Base-by-base conservation (phyloP, 2,329 filamentous ascomycete genomes). In the Penicillium freii region DNA sequence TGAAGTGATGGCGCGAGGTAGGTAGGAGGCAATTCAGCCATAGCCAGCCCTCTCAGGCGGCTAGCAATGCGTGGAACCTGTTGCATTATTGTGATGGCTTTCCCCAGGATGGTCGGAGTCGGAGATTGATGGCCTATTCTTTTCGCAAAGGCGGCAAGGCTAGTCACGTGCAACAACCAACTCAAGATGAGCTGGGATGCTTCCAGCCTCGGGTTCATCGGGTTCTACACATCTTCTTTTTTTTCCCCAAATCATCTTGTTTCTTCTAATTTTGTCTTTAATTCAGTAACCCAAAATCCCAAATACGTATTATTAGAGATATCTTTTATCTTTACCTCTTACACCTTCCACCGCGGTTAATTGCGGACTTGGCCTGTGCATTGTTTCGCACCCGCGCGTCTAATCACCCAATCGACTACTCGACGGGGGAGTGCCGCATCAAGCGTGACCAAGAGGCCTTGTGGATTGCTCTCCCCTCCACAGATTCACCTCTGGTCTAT, bases 1-100 rank as follows among this genome's bases (percentile, higher is more conserved):
- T 67, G 77, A 50, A 75, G 68, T 6, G 72, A 69, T 46, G 77
- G 78, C 34, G 76, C 75, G 48, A 80, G 73, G 54, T 79, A 80
- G 9, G 76, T 64, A 42, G 77, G 77, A 54, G 75, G 75, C 57
- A 76, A 62, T 62, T 77, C 75, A 54, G 65, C 69, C 65, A 75
- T 62, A 52, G 68, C 66, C 57, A 69, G 54, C 11, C 64, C 65
- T 51, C 73, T 70, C 58, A 75, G 71, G 62, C 68, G 69, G 62
- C 70, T 70, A 51, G 67, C 48, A 58, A 74, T 63, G 17, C 69
- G 71, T 61, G 71, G 69, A 29, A 52, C 49, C 43, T 53, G 51
- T 51, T 75, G 71, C 75, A 77, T 77, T 49, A 63, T 66, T 64
- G 62, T 72, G 54, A 61, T 62, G 59, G 61, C 43, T 56, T 42